Evolutionary conservation across 2,329 filamentous ascomycete species (phyloP).

Genomic region (Trichophyton mentagrophytes): DNA sequence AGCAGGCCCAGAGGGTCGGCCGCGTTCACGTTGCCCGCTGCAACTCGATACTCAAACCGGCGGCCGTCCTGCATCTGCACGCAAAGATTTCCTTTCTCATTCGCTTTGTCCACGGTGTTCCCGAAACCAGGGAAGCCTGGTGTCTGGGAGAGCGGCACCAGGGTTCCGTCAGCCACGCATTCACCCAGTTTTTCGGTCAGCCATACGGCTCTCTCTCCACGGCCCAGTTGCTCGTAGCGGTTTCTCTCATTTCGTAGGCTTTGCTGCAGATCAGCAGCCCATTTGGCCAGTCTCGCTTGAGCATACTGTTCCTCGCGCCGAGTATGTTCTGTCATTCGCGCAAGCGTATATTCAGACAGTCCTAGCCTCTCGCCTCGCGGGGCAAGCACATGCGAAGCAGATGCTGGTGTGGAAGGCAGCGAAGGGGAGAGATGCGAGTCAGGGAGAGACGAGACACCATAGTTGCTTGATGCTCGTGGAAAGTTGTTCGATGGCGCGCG

Average conservation of each 20-base stretch:
- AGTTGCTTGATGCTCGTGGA: background rate
- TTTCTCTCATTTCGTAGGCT: constrained; percentile 62
- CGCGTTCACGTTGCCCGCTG: constrained; percentile 32
- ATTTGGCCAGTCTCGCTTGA: constrained; percentile 62
- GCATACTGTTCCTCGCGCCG: constrained; percentile 49
- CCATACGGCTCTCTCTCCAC: constrained; percentile 55
- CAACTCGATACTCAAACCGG: constrained; percentile 22
- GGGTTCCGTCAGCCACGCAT: constrained; percentile 52
- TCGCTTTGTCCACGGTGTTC: constrained; percentile 9
- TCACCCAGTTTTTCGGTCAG: constrained; percentile 54
- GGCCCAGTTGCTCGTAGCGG: constrained; percentile 50
- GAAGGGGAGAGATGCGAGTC: constrained; percentile 15
- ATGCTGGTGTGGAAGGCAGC: constrained; percentile 13
- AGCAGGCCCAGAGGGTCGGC: constrained; percentile 72
- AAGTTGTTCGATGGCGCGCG: constrained; percentile 9
- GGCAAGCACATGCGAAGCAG: constrained; percentile 20
- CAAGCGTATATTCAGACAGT: constrained; percentile 44
- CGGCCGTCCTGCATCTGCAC: constrained; percentile 18
- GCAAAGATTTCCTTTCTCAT: constrained; percentile 16
- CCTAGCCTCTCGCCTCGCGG: constrained; percentile 15
- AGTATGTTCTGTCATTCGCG: constrained; percentile 47
- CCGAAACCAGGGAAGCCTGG: constrained; percentile 20
- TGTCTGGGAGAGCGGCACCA: constrained; percentile 40
- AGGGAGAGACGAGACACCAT: constrained; percentile 25
- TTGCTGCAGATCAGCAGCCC: constrained; percentile 68